Evolutionary conservation across 1,284 basidiomycete genomes (phyloP), one percentile per base, ranked within the genome.

Genomic region (Ustilago xerochloae): DNA sequence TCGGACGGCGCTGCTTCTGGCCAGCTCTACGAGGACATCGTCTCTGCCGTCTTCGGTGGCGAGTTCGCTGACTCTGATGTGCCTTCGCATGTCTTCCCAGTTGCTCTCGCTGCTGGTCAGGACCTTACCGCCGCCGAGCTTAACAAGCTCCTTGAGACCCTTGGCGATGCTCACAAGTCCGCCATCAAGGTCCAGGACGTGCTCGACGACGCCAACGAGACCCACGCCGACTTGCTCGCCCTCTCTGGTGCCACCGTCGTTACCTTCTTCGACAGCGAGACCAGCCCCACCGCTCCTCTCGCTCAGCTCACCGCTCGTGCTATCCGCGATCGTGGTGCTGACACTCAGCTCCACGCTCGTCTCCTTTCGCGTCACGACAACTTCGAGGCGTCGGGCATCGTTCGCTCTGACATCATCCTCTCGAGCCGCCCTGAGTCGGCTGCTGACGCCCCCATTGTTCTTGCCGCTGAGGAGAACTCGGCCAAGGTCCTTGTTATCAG

Each of bases 301-400:
- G 81, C 78, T 47, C 41, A 59, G 46, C 63, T 81, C 49, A 60
- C 79, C 20, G 76, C 81, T 26, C 73, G 78, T 35, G 64, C 73
- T 24, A 73, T 84, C 48, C 73, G 68, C n/a, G 75, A 73, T 35
- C 63, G 74, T 13, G 68, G 70, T 46, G 55, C 62, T 18, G 61
- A 62, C 59, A 70, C 63, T n/a, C 49, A 67, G 65, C 72, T 78
- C 33, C 68, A 76, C 48, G 71, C 77, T 35, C 69, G 78, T 56
- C 59, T 81, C n/a, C 63, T 82, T 26, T 67, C 80, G 45, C 81
- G 82, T 58, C 81, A 59, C 75, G 82, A 84, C 73, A 83, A 82
- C 68, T 84, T 75, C 53, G 76, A 71, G 46, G 77, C 77, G 3
- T 65, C 75, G 33, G 81, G 81, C 32, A 65, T 81, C 16, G 69